Conservation (phyloP, 768 basidiomycete species). For the Termitomyces sp. region DNA sequence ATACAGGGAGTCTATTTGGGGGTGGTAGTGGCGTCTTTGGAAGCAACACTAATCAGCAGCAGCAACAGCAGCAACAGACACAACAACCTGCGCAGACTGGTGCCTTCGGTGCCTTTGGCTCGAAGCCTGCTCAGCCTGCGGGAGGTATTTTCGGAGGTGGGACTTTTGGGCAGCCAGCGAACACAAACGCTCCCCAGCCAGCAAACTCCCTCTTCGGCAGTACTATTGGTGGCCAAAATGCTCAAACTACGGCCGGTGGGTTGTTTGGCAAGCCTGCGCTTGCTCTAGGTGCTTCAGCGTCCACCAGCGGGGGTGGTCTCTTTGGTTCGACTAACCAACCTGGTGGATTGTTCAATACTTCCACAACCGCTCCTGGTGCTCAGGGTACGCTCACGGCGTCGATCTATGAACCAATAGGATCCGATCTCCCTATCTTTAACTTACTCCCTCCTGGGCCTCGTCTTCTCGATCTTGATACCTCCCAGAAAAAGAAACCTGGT, state of each 20-base stretch:
- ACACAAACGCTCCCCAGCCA: slow-evolving; percentile 21
- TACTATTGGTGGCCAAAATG: slow-evolving; percentile 38
- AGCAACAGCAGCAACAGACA: slow-evolving; percentile 25
- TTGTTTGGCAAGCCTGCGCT: slow-evolving; percentile 49
- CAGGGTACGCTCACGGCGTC: slow-evolving; percentile 74
- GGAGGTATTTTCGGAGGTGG: slow-evolving; percentile 32
- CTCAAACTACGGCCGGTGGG: slow-evolving; percentile 37
- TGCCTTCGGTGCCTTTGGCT: slow-evolving; percentile 36
- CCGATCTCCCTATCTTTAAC: slow-evolving; percentile 68
- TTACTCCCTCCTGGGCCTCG: slow-evolving; percentile 72
- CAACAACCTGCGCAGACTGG: slow-evolving; percentile 30
- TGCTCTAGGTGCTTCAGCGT: slow-evolving; percentile 36
- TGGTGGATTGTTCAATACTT: slow-evolving; percentile 31
- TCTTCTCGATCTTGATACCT: slow-evolving; percentile 52
- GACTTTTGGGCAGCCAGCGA: slow-evolving; percentile 28
- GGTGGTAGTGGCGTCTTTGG: slow-evolving; percentile 25
- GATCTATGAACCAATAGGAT: slow-evolving; percentile 79
- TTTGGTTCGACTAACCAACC: slow-evolving; percentile 36
- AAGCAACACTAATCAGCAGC: slow-evolving; percentile 17
- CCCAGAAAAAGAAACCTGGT: slow-evolving; percentile 68
- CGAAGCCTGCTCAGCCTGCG: slow-evolving; percentile 33
- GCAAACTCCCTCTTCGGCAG: slow-evolving; percentile 45
- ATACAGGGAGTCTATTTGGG: slow-evolving; percentile 30
- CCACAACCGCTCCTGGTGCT: slow-evolving; percentile 36
- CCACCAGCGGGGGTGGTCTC: slow-evolving; percentile 31